Percentiles rank a stretch among this genome's conserved stretches.
phyloP scores from a whole-genome alignment of 2,329 filamentous ascomycete genomes.

The Talaromyces sp. region DNA sequence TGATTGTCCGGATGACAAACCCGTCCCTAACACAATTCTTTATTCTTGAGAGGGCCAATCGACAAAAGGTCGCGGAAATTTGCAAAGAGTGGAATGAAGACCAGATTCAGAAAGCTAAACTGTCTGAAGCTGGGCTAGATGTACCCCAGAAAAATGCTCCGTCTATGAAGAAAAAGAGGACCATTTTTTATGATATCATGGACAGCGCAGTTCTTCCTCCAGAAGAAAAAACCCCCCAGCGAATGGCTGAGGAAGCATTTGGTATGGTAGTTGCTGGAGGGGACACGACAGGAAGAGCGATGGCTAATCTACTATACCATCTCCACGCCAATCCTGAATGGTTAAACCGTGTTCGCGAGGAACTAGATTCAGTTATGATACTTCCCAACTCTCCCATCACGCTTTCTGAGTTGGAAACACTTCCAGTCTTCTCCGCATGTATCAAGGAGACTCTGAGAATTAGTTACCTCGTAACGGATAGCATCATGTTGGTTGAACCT shows the following conservation, averaged over 20 bases:
- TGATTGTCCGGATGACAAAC: not conserved
- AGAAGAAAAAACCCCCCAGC: not conserved
- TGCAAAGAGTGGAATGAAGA: not conserved
- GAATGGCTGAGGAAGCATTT: not conserved
- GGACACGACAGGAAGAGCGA: not conserved
- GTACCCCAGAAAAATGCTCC: not conserved
- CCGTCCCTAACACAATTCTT: not conserved
- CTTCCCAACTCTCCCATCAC: not conserved
- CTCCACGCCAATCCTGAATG: not conserved
- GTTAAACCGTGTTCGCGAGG: not conserved
- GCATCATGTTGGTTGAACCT: not conserved
- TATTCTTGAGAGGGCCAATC: not conserved
- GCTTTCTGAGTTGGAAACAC: not conserved
- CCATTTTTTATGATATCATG: not conserved
- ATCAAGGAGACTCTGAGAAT: not conserved
- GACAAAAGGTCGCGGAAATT: not conserved
- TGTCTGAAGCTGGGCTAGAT: not conserved
- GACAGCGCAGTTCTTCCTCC: not conserved
- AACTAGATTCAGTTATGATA: not conserved
- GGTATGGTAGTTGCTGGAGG: not conserved
- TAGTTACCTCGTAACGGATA: not conserved
- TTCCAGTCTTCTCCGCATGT: not conserved
- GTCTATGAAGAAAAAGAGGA: not conserved
- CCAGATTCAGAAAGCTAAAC: not conserved
- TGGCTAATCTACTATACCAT: not conserved